A percentile compares a stretch with the other conserved stretches of the same genome.
Conservation (phyloP, 768 basidiomycete species). For the Leccinum longicurvipes region DNA sequence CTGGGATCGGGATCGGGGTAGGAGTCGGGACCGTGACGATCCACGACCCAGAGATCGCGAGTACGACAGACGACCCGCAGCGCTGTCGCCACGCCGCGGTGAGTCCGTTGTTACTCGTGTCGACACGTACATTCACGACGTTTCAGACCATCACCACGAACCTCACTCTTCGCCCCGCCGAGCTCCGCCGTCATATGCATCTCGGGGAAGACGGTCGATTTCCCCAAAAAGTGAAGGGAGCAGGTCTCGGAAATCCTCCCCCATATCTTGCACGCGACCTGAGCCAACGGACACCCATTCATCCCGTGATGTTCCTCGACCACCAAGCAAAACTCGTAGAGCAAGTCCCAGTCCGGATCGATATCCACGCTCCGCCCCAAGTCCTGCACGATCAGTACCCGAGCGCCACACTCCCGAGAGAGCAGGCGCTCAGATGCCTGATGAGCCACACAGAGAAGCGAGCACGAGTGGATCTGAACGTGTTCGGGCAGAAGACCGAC, state of each 20-base stretch:
- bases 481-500: constrained; percentile 2
- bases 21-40: constrained; percentile 23
- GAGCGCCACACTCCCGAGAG: constrained; percentile 4
- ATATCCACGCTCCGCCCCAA: constrained; percentile 2
- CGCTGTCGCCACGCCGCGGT: constrained; percentile 27
- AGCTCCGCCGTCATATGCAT: constrained; percentile 8
- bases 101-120: constrained; percentile 1
- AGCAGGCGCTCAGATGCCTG: not conserved
- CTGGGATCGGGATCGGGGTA: too few relatives aligned
- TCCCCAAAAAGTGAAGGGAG: constrained; percentile 21
- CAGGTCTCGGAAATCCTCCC: constrained; percentile 24
- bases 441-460: not conserved
- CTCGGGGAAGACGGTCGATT: constrained; percentile 21
- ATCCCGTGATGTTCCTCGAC: constrained; percentile 11
- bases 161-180: constrained; percentile 14
- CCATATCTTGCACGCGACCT: constrained; percentile 7
- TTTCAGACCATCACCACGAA: constrained; percentile 16
- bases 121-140: not conserved
- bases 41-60: constrained; percentile 18
- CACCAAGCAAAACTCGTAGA: constrained; percentile 11
- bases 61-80: constrained; percentile 17
- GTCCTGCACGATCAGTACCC: constrained; percentile 8
- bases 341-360: constrained; percentile 15
- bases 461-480: not conserved
- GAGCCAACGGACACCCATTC: constrained; percentile 10